phyloP scores from a whole-genome alignment of 1,284 basidiomycete genomes.

The Papiliotrema fonsecae region DNA sequence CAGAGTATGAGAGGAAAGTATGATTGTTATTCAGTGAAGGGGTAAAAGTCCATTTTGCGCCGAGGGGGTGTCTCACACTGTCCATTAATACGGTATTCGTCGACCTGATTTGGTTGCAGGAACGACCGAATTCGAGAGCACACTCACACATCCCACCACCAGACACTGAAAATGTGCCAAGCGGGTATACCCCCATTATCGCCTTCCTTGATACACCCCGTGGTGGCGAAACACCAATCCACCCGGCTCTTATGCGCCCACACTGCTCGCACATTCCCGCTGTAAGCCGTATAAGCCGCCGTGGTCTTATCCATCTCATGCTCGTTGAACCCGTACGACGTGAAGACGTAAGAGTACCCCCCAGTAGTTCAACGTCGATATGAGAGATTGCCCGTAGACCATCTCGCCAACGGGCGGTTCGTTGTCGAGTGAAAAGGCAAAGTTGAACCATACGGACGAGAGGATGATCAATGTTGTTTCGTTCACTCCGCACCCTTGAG shows the following conservation, averaged over 20 bases:
- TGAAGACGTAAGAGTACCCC: slow-evolving; percentile 37
- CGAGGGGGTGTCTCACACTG: slow-evolving; percentile 40
- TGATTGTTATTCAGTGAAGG: slow-evolving; percentile 37
- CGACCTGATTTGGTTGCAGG: too few relatives aligned
- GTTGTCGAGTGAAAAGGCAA: slow-evolving; percentile 22
- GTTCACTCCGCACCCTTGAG: slow-evolving; percentile 32
- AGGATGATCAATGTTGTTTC: slow-evolving; percentile 38
- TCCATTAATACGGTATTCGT: too few relatives aligned
- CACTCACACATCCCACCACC: slow-evolving; percentile 45
- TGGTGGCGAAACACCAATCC: slow-evolving; percentile 24
- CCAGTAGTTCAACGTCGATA: slow-evolving; percentile 33
- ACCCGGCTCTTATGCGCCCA: slow-evolving; percentile 31
- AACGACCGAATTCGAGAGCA: too few relatives aligned
- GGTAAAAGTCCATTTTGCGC: slow-evolving; percentile 43
- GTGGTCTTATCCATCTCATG: slow-evolving; percentile 29
- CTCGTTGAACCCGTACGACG: slow-evolving; percentile 33
- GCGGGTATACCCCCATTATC: slow-evolving; percentile 41
- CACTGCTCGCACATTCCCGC: slow-evolving; percentile 28
- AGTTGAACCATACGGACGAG: slow-evolving; percentile 27
- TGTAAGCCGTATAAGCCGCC: slow-evolving; percentile 27
- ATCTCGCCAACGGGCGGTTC: slow-evolving; percentile 34
- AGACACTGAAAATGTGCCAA: slow-evolving; percentile 44
- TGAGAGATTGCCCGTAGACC: slow-evolving; percentile 38
- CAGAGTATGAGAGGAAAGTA: slow-evolving; percentile 46
- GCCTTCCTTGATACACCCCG: slow-evolving; percentile 30